Conservation (phyloP, 2,329 filamentous ascomycete species). For the Trichoderma endophyticum region DNA sequence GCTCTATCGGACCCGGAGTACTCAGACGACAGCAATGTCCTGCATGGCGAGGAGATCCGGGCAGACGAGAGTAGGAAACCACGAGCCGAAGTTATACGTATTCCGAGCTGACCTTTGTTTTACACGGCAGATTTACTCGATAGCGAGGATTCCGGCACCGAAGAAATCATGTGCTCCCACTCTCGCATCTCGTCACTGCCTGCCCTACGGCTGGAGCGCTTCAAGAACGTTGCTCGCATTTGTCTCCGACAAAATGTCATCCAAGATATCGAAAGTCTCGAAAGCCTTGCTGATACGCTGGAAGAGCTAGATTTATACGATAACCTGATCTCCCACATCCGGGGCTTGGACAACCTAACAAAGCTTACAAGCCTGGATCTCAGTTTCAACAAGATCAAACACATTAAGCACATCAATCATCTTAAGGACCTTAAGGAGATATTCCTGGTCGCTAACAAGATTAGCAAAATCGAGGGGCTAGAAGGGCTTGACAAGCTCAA, state of each 20-base stretch:
- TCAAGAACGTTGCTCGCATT: constrained; percentile 70
- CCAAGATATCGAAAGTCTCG: constrained; percentile 72
- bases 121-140: constrained; percentile 53
- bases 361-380: constrained; percentile 80
- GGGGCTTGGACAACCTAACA: constrained; percentile 73
- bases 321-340: constrained; percentile 86
- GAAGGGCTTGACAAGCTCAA: constrained; percentile 70
- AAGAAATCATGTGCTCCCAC: constrained; percentile 90
- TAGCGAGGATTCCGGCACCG: constrained; percentile 55
- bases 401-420: constrained; percentile 85
- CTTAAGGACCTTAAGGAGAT: constrained; percentile 76
- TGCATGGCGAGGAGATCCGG: constrained; percentile 70
- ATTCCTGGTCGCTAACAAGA: constrained; percentile 94
- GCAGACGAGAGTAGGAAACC: constrained; percentile 70
- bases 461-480: constrained; percentile 80
- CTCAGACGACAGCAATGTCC: constrained; percentile 66
- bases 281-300: constrained; percentile 61
- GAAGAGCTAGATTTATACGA: constrained; percentile 93
- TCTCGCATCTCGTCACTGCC: constrained; percentile 76
- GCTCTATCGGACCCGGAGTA: constrained; percentile 82
- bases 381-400: constrained; percentile 99
- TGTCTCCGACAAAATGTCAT: constrained; percentile 94
- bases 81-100: not conserved
- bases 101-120: not conserved
- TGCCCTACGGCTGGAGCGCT: constrained; percentile 77